Conservation (phyloP, 306 rosid genomes). For the Coriaria nepalensis region DNA sequence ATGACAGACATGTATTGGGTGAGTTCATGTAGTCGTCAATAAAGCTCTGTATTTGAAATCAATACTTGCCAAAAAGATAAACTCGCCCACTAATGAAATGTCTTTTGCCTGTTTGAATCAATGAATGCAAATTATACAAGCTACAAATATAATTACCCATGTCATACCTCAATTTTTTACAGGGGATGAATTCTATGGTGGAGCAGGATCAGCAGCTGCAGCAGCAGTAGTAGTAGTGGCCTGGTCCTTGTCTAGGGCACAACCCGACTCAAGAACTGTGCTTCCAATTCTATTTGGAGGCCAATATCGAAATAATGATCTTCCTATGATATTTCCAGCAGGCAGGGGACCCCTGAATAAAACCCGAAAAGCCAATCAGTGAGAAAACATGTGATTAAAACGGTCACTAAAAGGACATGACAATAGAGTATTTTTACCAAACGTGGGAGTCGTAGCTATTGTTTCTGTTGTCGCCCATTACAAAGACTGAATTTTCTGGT, state of each 20-base stretch:
- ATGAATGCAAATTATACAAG: too few relatives aligned
- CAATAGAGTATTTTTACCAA: slow-evolving; percentile 32
- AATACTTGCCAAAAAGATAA: too few relatives aligned
- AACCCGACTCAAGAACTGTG: slow-evolving; percentile 46
- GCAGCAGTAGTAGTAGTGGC: not conserved
- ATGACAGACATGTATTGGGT: slow-evolving; percentile 41
- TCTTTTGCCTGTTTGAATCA: too few relatives aligned
- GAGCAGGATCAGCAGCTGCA: not conserved
- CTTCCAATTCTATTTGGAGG: slow-evolving; percentile 75
- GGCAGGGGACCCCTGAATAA: slow-evolving; percentile 85
- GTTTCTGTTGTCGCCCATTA: slow-evolving; percentile 98
- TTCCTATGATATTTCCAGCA: slow-evolving; percentile 80
- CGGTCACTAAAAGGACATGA: slow-evolving; percentile 6
- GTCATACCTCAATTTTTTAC: too few relatives aligned
- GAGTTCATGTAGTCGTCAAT: slow-evolving; percentile 78
- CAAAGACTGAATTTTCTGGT: slow-evolving; percentile 74
- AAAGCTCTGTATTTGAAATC: slow-evolving; percentile 38
- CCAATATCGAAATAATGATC: slow-evolving; percentile 90
- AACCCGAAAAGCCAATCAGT: slow-evolving; percentile 13
- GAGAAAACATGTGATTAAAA: not conserved
- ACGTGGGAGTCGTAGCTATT: slow-evolving; percentile 97
- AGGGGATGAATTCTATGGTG: not conserved
- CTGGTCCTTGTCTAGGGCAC: slow-evolving; percentile 51
- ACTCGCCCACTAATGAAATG: too few relatives aligned
- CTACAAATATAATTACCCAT: too few relatives aligned